Evolutionary conservation across 2,329 filamentous ascomycete species (phyloP).

Genomic region (Neopestalotiopsis clavispora): DNA sequence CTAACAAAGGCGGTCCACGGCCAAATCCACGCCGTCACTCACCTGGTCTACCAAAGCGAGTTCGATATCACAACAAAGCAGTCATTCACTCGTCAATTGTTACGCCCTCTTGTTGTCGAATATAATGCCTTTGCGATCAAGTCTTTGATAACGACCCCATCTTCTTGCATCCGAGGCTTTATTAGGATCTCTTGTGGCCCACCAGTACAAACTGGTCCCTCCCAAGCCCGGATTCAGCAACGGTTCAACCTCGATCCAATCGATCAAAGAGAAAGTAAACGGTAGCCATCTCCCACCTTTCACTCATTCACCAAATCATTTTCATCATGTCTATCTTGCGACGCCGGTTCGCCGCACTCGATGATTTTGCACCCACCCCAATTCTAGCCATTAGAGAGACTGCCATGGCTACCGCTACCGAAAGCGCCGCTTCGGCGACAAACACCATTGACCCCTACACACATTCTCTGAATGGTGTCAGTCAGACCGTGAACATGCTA

Average conservation of each 20-base stretch:
- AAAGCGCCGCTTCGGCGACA: slow-evolving; percentile 31
- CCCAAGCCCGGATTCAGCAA: slow-evolving; percentile 5
- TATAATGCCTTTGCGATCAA: slow-evolving; percentile 36
- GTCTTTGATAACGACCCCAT: slow-evolving; percentile 21
- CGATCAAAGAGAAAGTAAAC: not conserved
- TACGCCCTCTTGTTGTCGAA: slow-evolving; percentile 23
- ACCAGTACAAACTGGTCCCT: slow-evolving; percentile 28
- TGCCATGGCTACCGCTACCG: slow-evolving; percentile 24
- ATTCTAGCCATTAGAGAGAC: slow-evolving; percentile 32
- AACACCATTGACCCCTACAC: slow-evolving; percentile 61
- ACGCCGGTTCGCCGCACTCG: slow-evolving; percentile 38
- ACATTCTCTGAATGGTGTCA: slow-evolving; percentile 63
- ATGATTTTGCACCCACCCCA: slow-evolving; percentile 30
- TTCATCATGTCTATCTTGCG: slow-evolving; percentile 35
- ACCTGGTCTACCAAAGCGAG: not conserved
- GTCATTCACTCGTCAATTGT: slow-evolving; percentile 7
- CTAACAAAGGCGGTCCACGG: not conserved
- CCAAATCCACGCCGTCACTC: not conserved
- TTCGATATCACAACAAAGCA: slow-evolving; percentile 2
- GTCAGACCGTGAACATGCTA: slow-evolving; percentile 60
- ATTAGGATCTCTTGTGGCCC: slow-evolving; percentile 23
- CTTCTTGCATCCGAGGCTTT: slow-evolving; percentile 31
- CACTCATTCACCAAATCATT: slow-evolving; percentile 18
- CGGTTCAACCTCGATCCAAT: not conserved
- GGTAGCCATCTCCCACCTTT: slow-evolving; percentile 1